Evolutionary conservation across 257 asterid species (phyloP), one percentile per base, ranked within the genome.

Genomic region (Lycium ferocissimum): DNA sequence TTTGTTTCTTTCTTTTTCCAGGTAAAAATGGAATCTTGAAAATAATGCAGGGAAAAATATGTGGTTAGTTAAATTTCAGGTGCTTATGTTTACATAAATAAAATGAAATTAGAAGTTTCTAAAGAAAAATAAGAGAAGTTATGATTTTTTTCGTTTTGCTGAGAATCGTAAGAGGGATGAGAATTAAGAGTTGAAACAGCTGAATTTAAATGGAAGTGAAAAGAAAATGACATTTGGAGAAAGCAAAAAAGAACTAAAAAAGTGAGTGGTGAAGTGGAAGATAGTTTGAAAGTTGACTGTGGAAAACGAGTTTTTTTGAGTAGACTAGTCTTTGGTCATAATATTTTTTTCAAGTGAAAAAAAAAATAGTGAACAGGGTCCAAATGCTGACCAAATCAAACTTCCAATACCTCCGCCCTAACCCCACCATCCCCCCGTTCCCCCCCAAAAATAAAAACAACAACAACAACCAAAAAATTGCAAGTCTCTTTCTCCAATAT

Each of bases 241-340:
- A 81, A 5, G 47, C 33, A 81, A 1, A 47, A 65, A 51, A 7
- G 11, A 43, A 4, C 2, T 3, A 13, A 76, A 78, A 53, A 53
- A 78, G 17, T 33, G 9, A 78, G 62, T 78, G 82, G 51, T 83
- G 66, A 86, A 89, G 81, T 40, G 85, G 83, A 75, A 86, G 87
- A 78, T 78, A 84, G 90, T 87, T 63, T 91, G 95, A 89, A 89
- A 83, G 88, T 93, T 95, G 97, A 95, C 97, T 58, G 85, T 79
- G 88, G 97, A 93, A 92, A 94, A 82, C 94, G 93, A 91, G 93
- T 90, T 87, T 83, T 87, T 88, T 71, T 89, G 83, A 82, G 89
- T 87, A 85, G 91, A 88, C 92, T 73, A 79, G 91, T 89, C 91
- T 83, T 82, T 87, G 92, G 92, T 91, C 91, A 89, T 80, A 69